phyloP scores from a whole-genome alignment of 345 rosid genomes.

The Eucalyptus curtisii region DNA sequence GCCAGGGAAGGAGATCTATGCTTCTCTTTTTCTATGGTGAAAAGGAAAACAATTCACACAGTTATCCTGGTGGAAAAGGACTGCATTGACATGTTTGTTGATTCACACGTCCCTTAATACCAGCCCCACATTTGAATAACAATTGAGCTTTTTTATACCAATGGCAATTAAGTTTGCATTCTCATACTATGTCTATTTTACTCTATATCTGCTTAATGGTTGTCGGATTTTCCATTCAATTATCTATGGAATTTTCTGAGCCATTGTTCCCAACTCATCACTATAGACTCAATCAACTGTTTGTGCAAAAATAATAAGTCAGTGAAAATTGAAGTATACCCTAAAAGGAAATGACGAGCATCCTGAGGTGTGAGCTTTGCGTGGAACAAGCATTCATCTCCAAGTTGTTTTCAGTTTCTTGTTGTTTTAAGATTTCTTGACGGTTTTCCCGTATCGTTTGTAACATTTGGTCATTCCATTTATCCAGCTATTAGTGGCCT shows the following conservation, averaged over 20 bases:
- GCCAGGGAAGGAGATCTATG: background rate
- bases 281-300: background rate
- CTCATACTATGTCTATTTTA: background rate
- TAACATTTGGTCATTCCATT: background rate
- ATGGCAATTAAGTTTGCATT: background rate
- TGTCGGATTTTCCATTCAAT: background rate
- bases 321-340: background rate
- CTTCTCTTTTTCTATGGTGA: background rate
- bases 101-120: background rate
- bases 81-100: background rate
- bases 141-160: background rate
- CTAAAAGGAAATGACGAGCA: background rate
- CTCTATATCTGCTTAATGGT: background rate
- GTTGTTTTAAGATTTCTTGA: background rate
- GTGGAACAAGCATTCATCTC: background rate
- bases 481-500: conserved; percentile 72
- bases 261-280: background rate
- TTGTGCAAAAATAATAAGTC: background rate
- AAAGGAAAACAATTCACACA: background rate
- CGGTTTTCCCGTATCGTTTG: background rate
- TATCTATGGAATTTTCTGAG: background rate
- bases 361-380: background rate
- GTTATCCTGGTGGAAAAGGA: background rate
- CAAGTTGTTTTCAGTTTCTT: background rate
- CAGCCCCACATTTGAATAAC: background rate